A percentile compares a stretch with the other conserved stretches of the same genome.
phyloP scores from a whole-genome alignment of 805 yeast species.

The Cyberlindnera nakhonratchasimensis region DNA sequence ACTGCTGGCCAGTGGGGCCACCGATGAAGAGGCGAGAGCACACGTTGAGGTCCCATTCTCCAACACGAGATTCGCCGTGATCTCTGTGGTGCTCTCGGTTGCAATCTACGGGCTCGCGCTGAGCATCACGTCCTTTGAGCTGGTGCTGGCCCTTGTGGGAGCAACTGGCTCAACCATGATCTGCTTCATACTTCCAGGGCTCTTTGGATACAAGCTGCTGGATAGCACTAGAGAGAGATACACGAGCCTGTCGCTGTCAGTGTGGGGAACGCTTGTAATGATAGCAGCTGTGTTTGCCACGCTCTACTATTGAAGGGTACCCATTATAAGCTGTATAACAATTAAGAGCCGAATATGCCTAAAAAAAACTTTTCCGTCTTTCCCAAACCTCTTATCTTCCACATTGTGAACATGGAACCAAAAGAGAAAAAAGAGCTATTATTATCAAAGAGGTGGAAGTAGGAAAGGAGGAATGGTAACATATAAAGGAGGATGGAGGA shows the following conservation, averaged over 20 bases:
- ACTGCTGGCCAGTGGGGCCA: conserved; percentile 12
- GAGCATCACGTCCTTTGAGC: conserved; percentile 59
- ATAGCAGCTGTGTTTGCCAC: conserved; percentile 53
- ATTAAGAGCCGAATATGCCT: no score
- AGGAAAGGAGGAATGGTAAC: background rate
- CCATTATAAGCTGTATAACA: no score
- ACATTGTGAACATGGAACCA: no score
- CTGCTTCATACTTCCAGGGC: conserved; percentile 74
- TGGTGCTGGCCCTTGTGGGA: conserved; percentile 70
- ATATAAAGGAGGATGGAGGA: background rate
- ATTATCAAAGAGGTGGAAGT: no score
- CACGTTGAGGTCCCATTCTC: conserved; percentile 42
- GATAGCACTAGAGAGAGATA: conserved; percentile 36
- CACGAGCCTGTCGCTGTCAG: conserved; percentile 51
- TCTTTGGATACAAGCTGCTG: conserved; percentile 56
- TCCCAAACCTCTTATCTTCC: no score
- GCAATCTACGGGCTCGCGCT: conserved; percentile 55
- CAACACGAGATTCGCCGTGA: conserved; percentile 40
- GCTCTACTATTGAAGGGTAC: conserved; percentile 21
- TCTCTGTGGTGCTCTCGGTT: conserved; percentile 46
- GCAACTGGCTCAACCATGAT: conserved; percentile 82
- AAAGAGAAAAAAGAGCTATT: no score
- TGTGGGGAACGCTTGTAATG: conserved; percentile 75
- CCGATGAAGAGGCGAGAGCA: conserved; percentile 16
- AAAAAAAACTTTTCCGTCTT: no score